Evolutionary conservation across 78 protist genomes (phyloP), one percentile per base, ranked within the genome.

Genomic region (Chrysochromulina parva): DNA sequence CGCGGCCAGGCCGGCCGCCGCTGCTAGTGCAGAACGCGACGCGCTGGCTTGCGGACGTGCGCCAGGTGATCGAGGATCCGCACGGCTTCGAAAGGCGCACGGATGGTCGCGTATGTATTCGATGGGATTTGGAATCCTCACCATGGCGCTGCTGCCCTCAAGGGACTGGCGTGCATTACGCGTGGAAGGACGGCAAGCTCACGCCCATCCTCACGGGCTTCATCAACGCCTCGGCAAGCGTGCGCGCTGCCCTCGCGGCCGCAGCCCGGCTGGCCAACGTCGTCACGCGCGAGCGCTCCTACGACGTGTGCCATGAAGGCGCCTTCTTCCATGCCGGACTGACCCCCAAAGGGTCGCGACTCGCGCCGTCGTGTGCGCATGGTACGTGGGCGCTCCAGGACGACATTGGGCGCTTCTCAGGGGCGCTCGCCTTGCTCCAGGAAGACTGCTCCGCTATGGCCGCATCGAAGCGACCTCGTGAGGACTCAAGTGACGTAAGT

Each of bases 61-160:
- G 1, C 28, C 24, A 1, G n/a, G 48, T 74, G 19, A 53, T 48
- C 26, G 3, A 26, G 13, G 55, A 74, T 55, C 82, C 82, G 6
- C 55, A 17, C 22, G 57, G 26, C 57, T 74, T 74, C 17, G 38
- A 74, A 53, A 10, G 55, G 26, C 4, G 14, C 24, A 28, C 38
- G 55, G 82, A 74, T 7, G 38, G 38, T 38, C 53, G 82, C 57
- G 82, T 74, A 7, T 74, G 82, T 55, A 6, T 74, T 17, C 13
- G 82, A 7, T 74, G 82, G 82, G 82, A 74, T 19, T 55, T 74
- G 28, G 55, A 6, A 3, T 74, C 82, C 24, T 74, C 82, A 5
- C 82, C 82, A 55, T 74, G 82, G 82, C 3, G 2, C 26, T 74
- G 82, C 55, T 74, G 82, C 82, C 82, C 82, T 11, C 82, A 74